Conservation (phyloP, 371 early-diverging fungal genomes). For the Catenaria anguillulae region DNA sequence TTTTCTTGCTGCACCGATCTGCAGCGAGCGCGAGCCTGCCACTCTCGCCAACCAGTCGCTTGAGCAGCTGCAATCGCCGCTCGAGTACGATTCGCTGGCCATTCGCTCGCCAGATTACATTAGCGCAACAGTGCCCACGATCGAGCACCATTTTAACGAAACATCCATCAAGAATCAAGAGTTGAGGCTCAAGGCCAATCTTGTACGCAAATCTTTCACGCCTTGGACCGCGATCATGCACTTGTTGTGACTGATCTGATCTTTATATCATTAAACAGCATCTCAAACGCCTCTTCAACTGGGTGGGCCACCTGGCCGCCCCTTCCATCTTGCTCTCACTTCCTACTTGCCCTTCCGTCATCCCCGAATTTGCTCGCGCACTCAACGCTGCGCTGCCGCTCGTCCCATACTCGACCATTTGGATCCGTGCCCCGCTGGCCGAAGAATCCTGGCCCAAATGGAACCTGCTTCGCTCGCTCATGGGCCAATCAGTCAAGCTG, state of each 20-base stretch:
- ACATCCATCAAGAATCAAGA: slow-evolving; percentile 30
- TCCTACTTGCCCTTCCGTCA: slow-evolving; percentile 18
- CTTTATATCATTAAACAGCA: slow-evolving; percentile 16
- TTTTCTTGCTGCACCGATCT: too few relatives aligned
- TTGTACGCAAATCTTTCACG: slow-evolving; percentile 23
- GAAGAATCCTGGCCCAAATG: slow-evolving; percentile 42
- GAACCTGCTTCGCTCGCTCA: slow-evolving; percentile 45
- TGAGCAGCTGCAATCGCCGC: slow-evolving; percentile 14
- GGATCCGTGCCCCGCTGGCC: slow-evolving; percentile 14
- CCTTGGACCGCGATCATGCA: neutral
- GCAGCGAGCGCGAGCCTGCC: neutral
- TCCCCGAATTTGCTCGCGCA: slow-evolving; percentile 41
- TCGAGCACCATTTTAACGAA: slow-evolving; percentile 44
- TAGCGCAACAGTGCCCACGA: slow-evolving; percentile 33
- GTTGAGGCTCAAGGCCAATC: slow-evolving; percentile 42
- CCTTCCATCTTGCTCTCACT: slow-evolving; percentile 38
- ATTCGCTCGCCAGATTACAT: slow-evolving; percentile 25
- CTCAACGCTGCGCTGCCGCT: slow-evolving; percentile 25
- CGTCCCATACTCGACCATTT: slow-evolving; percentile 19
- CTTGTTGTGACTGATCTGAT: neutral
- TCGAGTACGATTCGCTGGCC: slow-evolving; percentile 27
- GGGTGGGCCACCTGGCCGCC: slow-evolving; percentile 55
- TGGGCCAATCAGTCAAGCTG: slow-evolving; percentile 37
- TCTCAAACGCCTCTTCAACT: slow-evolving; percentile 50
- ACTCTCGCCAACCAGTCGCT: neutral